Base-by-base conservation (phyloP, 805 yeast genomes). In the Candida methanosorbosa region DNA sequence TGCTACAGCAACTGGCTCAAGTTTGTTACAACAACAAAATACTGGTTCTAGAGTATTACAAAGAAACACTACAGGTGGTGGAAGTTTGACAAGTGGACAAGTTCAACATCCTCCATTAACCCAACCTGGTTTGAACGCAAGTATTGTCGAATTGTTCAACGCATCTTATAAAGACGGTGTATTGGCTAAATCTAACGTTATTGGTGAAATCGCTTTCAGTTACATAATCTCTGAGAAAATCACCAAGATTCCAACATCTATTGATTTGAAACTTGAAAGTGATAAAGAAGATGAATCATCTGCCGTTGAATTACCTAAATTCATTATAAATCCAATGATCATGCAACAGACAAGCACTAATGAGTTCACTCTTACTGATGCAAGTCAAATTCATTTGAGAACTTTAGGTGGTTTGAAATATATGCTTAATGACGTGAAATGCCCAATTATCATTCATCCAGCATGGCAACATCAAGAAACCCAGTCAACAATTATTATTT, bases 151-250 rank as follows among this genome's bases (percentile, higher is more conserved):
- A 60, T 77, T 82, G 11, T 66, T 85, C 42, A 79, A 76, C 51
- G 95, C 86, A 5, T 68, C 71, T 15, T 78, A 78, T 56, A 75
- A 72, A 42, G 84, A 79, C 49, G 95, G 94, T 15, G 58, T 59
- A 29, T 61, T 78, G 25, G 54, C 57, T 11, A 68, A 73, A 24
- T 71, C 85, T 7, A 77, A 79, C 50, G 67, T 79, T 11, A 69
- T 81, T 36, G 97, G 97, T 34, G 97, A 90, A 59, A 66, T 88
- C 45, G 95, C 95, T 0, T 72, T 87, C 54, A 80, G 80, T 46
- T 84, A 77, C 52, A 68, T 70, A 17, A 45, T 52, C 19, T 56
- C 46, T 33, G 64, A 32, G 45, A 50, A 33, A 42, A 50, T 21
- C 35, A 52, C 37, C 27, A 47, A 50, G 15, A 33, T 64, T 14